Conservation (phyloP, 306 rosid genomes). For the Delonix regia region DNA sequence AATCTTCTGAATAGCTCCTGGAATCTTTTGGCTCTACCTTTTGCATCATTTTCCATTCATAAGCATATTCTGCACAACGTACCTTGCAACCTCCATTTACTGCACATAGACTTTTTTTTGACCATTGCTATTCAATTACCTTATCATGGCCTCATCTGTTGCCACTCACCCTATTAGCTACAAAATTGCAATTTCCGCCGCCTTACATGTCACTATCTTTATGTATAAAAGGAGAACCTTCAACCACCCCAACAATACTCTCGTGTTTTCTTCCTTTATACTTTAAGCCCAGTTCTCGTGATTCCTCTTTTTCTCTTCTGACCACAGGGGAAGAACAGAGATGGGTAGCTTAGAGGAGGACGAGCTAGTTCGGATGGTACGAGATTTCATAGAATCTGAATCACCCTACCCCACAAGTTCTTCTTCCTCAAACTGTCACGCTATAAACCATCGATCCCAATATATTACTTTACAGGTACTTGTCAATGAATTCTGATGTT, state of each 20-base stretch:
- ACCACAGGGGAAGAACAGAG: not conserved
- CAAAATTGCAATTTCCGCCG: conserved; percentile 36
- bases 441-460: conserved; percentile 43
- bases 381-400: conserved; percentile 75
- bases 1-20: conserved; percentile 5
- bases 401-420: conserved; percentile 39
- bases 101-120: not conserved
- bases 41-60: conserved; percentile 40
- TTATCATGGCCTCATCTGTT: conserved; percentile 39
- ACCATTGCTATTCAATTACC: not conserved
- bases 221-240: conserved; percentile 10
- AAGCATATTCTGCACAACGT: conserved; percentile 34
- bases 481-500: not conserved
- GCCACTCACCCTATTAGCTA: conserved; percentile 19
- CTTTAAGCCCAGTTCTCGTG: not conserved
- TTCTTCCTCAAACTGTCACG: conserved; percentile 43
- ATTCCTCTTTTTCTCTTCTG: conserved; percentile 1
- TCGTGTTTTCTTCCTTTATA: not conserved
- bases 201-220: not conserved
- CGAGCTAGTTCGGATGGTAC: conserved; percentile 60
- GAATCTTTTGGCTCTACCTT: conserved; percentile 13
- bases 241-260: not conserved
- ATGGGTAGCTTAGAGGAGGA: conserved; percentile 78
- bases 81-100: not conserved
- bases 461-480: conserved; percentile 56